Evolutionary conservation across 176 grass and related monocot genomes (phyloP), one percentile per base, ranked within the genome.

Genomic region (Raddia guianensis): DNA sequence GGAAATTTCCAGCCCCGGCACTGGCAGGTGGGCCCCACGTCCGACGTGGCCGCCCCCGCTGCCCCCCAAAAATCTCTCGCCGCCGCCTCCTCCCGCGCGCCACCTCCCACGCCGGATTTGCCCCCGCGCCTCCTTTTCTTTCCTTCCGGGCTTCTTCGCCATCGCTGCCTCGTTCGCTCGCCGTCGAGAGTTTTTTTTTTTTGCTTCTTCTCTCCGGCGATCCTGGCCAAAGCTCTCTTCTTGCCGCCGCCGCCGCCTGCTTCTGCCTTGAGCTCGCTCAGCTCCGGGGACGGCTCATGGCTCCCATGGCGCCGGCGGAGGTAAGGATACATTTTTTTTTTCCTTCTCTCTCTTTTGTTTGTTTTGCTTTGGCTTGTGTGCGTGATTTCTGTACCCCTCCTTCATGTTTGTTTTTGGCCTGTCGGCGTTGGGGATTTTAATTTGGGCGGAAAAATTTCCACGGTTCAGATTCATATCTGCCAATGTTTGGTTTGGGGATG

Each of bases 1-100:
- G 72, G 89, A 91, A 87, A 84, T 49, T 87, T 91, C 89, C 44
- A 4, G 15, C 6, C 2, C 80, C 63, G 85, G 55, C 80, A 81
- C 80, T 70, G 85, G 55, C 80, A 81, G 4, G 55, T 0, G 57
- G 71, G 71, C 0, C 82, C 86, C 55, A 8, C 76, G 14, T 66
- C 68, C 76, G 73, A 91, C 86, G 90, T 91, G 86, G 86, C 73
- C 35, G 16, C n/a, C 72, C 27, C 57, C 67, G 43, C 72, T 74
- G 16, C 50, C 61, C 61, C 50, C 34, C 61, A 66, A 84, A 88
- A 84, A 88, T 88, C 81, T 68, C 78, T 40, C 74, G n/a, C 34
- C 27, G 10, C 35, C 35, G 12, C 20, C 61, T n/a, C 15, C 27
- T 43, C 46, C 48, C 70, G 2, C 8, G 54, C 34, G 50, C 55